Conservation (phyloP, 177 flowering plant genomes). For the Vitis hybrid region DNA sequence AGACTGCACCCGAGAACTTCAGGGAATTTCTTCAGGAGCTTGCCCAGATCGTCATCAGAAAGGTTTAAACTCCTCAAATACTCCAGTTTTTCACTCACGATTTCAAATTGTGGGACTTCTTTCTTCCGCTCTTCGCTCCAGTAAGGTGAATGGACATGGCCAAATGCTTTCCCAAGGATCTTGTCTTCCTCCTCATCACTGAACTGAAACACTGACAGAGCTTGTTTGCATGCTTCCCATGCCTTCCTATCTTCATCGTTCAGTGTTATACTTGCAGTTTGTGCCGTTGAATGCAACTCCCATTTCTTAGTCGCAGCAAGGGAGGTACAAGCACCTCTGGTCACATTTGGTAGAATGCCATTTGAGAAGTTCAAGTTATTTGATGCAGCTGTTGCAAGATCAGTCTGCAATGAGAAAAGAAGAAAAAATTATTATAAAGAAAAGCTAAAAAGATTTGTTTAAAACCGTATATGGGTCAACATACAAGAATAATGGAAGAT, state of each 20-base stretch:
- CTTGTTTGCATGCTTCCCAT: conserved; percentile 73
- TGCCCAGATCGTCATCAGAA: conserved; percentile 70
- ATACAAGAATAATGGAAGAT: too few species aligned
- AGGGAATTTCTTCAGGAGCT: conserved; percentile 89
- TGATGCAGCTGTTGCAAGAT: conserved; percentile 24
- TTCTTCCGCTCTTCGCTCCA: conserved; percentile 86
- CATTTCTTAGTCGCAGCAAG: conserved; percentile 37
- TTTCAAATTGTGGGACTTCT: conserved; percentile 59
- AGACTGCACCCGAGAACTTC: conserved; percentile 93
- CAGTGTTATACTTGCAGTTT: conserved; percentile 26
- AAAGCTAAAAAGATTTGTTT: neutral
- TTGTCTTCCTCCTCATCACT: conserved; percentile 61
- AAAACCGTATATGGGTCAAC: too few species aligned
- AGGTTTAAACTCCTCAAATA: conserved; percentile 69
- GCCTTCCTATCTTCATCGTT: conserved; percentile 53
- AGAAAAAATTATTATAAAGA: neutral
- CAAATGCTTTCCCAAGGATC: conserved; percentile 89
- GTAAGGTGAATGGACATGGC: conserved; percentile 79
- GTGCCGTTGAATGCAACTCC: conserved; percentile 46
- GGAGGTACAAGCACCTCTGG: conserved; percentile 12
- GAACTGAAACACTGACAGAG: conserved; percentile 52
- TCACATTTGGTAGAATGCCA: conserved; percentile 15
- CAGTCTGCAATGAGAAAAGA: conserved; percentile 32
- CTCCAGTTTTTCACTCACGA: conserved; percentile 49
- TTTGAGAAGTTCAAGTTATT: conserved; percentile 16